Evolutionary conservation across 805 yeast species (phyloP).

Genomic region (Monosporozyma siamensis): DNA sequence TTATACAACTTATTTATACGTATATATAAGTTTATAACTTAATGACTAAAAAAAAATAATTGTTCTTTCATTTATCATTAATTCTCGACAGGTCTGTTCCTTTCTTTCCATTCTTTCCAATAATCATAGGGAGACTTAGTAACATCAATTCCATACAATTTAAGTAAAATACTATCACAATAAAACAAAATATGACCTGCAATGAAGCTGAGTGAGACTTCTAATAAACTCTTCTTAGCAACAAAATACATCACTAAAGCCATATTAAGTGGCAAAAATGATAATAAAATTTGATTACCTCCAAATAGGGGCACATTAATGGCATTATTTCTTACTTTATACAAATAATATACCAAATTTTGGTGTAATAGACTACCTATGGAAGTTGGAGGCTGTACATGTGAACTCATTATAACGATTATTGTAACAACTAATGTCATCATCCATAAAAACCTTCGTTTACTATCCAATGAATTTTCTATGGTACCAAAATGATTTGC

Average conservation of each 20-base stretch:
- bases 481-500: conserved; percentile 19
- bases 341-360: conserved; percentile 21
- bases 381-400: conserved; percentile 22
- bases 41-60: too few relatives aligned
- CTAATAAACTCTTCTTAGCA: conserved; percentile 10
- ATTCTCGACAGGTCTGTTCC: not conserved
- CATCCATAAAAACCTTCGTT: conserved; percentile 24
- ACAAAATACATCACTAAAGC: conserved; percentile 17
- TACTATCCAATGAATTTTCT: conserved; percentile 20
- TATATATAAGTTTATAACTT: not conserved
- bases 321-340: conserved; percentile 14
- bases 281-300: conserved; percentile 15
- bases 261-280: conserved; percentile 18
- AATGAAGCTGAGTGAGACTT: conserved; percentile 19
- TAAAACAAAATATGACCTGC: conserved; percentile 26
- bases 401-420: conserved; percentile 17
- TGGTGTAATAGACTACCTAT: conserved; percentile 22
- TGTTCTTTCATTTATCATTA: too few relatives aligned
- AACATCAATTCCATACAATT: conserved; percentile 22
- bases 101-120: conserved; percentile 12
- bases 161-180: conserved; percentile 19
- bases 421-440: conserved; percentile 11
- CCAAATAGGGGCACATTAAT: conserved; percentile 18
- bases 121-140: conserved; percentile 22
- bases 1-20: not conserved